Percentiles rank a stretch among this genome's conserved stretches.
These are phyloP conservation scores for Ascodesmis nigricans DNA, from an alignment of 495 filamentous ascomycete species.

Conservation along the genomic window DNA sequence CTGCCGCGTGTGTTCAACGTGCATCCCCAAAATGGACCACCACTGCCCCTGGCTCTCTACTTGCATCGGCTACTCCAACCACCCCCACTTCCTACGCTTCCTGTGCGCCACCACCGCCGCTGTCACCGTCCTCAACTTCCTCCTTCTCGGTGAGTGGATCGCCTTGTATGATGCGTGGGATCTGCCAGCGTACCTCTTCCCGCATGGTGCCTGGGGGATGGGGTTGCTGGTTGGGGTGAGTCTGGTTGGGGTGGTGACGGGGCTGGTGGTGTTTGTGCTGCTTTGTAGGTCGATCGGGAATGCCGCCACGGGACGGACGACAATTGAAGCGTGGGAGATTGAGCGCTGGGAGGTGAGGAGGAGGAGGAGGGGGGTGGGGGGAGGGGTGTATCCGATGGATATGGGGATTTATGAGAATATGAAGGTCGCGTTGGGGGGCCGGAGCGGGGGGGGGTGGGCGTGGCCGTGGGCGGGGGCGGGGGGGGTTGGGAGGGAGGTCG, in stretches of 20 bases:
- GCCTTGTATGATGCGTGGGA: constrained; percentile 1
- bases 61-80: constrained; percentile 76
- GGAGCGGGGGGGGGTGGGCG: constrained; percentile 32
- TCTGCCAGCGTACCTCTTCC: constrained; percentile 5
- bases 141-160: constrained; percentile 21
- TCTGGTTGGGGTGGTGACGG: constrained; percentile 4
- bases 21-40: constrained; percentile 94
- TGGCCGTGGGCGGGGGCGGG: constrained; percentile 36
- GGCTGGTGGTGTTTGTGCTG: constrained; percentile 10
- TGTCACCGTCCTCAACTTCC: constrained; percentile 40
- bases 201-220: constrained; percentile 10
- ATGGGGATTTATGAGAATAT: constrained; percentile 69
- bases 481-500: constrained; percentile 9
- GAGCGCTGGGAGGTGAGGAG: constrained; percentile 64
- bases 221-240: constrained; percentile 8
- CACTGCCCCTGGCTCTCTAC: constrained; percentile 93
- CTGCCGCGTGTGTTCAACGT: constrained; percentile 71
- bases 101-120: constrained; percentile 49
- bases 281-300: constrained; percentile 32
- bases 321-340: constrained; percentile 86
- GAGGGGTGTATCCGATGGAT: constrained; percentile 81
- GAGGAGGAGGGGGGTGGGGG: constrained; percentile 32
- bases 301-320: constrained; percentile 43
- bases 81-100: constrained; percentile 80
- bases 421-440: constrained; percentile 48